Evolutionary conservation across 2,329 filamentous ascomycete species (phyloP).

Genomic region (Fusarium oligoseptatum): DNA sequence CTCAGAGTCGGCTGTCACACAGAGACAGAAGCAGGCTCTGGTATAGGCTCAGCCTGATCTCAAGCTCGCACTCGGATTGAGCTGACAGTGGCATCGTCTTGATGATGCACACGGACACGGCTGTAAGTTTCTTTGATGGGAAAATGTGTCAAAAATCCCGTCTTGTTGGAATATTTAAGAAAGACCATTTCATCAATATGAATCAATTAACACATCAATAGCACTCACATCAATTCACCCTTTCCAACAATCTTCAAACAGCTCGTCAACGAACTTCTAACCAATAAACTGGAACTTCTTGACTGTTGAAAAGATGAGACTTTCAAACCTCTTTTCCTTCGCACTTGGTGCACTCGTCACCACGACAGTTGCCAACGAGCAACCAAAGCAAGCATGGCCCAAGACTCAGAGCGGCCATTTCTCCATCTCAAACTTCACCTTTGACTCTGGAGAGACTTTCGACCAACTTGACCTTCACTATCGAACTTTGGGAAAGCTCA

Average conservation of each 20-base stretch:
- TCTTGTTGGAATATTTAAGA: not conserved
- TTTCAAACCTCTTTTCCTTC: not conserved
- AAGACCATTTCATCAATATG: not conserved
- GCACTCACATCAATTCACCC: not conserved
- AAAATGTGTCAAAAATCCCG: not conserved
- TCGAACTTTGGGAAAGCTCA: conserved; percentile 29
- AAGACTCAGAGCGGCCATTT: not conserved
- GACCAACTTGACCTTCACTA: conserved; percentile 22
- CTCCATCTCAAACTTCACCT: conserved; percentile 12
- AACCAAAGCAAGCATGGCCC: not conserved
- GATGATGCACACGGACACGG: not conserved
- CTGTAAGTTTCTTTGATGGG: not conserved
- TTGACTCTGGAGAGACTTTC: conserved; percentile 11
- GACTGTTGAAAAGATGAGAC: not conserved
- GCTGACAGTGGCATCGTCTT: not conserved
- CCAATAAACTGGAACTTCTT: not conserved
- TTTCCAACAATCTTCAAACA: not conserved
- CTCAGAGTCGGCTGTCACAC: not conserved
- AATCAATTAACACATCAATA: not conserved
- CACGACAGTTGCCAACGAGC: not conserved
- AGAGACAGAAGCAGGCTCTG: not conserved
- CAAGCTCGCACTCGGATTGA: conserved; percentile 2
- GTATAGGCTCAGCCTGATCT: not conserved
- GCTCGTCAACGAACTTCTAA: not conserved
- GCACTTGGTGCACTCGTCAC: not conserved